Percentiles rank a stretch among this genome's conserved stretches.
Conservation (phyloP, 2,329 filamentous ascomycete genomes). For the Coniochaeta hoffmannii region DNA sequence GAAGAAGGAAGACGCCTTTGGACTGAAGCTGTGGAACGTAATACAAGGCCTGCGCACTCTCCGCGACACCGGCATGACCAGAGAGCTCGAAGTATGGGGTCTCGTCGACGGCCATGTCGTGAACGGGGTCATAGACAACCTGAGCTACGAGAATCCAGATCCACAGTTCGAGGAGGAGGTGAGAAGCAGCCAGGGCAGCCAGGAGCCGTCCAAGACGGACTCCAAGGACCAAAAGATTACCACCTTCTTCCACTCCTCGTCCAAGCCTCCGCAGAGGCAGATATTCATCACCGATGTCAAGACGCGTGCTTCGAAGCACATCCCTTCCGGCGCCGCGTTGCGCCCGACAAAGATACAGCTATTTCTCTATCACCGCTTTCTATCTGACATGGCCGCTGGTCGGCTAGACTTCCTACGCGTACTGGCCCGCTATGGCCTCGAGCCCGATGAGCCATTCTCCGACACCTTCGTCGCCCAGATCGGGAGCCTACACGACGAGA, state of each 20-base stretch:
- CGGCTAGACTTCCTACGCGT: constrained; percentile 62
- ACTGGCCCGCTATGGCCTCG: constrained; percentile 63
- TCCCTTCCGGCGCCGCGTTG: constrained; percentile 59
- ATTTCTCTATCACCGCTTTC: constrained; percentile 79
- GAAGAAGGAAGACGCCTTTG: constrained; percentile 76
- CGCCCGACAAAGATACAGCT: constrained; percentile 79
- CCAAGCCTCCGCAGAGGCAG: constrained; percentile 11
- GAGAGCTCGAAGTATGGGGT: constrained; percentile 82
- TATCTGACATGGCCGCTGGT: constrained; percentile 68
- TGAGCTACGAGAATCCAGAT: constrained; percentile 73
- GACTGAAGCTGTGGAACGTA: constrained; percentile 80
- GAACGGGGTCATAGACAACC: constrained; percentile 82
- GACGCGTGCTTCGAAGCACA: constrained; percentile 58
- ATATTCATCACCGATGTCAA: constrained; percentile 87
- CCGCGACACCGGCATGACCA: constrained; percentile 61
- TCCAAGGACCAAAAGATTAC: constrained; percentile 26
- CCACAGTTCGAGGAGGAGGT: constrained; percentile 58
- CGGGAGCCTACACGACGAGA: constrained; percentile 57
- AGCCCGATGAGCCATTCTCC: constrained; percentile 61
- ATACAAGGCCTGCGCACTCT: constrained; percentile 76
- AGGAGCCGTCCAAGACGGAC: constrained; percentile 6
- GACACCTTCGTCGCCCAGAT: constrained; percentile 74
- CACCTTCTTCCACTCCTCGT: constrained; percentile 28
- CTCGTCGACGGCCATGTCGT: constrained; percentile 73
- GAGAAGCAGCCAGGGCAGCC: constrained; percentile 27